Evolutionary conservation across 495 filamentous ascomycete species (phyloP).

Genomic region (Lophiostoma macrostomum): DNA sequence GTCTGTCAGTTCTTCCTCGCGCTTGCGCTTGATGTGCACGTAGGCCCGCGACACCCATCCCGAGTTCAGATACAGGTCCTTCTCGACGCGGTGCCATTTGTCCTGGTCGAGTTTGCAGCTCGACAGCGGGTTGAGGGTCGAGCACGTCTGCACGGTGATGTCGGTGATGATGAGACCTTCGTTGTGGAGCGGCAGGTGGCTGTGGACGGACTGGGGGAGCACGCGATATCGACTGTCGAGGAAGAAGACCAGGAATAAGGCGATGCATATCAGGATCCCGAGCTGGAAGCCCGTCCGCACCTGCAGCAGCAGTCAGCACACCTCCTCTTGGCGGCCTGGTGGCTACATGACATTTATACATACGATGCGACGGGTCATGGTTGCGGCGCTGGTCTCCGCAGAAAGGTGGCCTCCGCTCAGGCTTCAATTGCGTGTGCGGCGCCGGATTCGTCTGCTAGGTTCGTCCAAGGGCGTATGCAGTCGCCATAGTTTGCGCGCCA

Average conservation of each 20-base stretch:
- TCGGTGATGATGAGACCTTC: slow-evolving; percentile 70
- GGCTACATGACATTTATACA: slow-evolving; percentile 1
- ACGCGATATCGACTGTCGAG: slow-evolving; percentile 48
- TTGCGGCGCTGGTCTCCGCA: neutral
- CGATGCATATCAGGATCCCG: slow-evolving; percentile 59
- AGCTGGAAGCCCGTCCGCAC: slow-evolving; percentile 85
- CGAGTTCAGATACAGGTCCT: slow-evolving; percentile 80
- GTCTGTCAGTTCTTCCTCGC: slow-evolving; percentile 74
- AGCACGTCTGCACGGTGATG: slow-evolving; percentile 78
- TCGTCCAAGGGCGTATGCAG: no score
- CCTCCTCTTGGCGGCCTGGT: neutral
- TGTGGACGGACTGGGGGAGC: slow-evolving; percentile 53
- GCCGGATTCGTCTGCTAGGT: neutral
- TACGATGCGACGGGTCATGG: slow-evolving; percentile 50
- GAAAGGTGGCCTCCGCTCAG: neutral
- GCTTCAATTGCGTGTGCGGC: no score
- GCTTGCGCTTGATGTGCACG: slow-evolving; percentile 79
- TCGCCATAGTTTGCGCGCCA: no score
- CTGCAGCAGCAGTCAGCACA: slow-evolving; percentile 41
- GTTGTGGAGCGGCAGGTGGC: slow-evolving; percentile 54
- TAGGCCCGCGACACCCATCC: slow-evolving; percentile 76
- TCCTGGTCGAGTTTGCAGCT: slow-evolving; percentile 74
- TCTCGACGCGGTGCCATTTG: slow-evolving; percentile 81
- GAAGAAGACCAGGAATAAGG: slow-evolving; percentile 53
- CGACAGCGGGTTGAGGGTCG: slow-evolving; percentile 68